phyloP scores from a whole-genome alignment of 1,139 yeast species.

The Ashbya aceris region DNA sequence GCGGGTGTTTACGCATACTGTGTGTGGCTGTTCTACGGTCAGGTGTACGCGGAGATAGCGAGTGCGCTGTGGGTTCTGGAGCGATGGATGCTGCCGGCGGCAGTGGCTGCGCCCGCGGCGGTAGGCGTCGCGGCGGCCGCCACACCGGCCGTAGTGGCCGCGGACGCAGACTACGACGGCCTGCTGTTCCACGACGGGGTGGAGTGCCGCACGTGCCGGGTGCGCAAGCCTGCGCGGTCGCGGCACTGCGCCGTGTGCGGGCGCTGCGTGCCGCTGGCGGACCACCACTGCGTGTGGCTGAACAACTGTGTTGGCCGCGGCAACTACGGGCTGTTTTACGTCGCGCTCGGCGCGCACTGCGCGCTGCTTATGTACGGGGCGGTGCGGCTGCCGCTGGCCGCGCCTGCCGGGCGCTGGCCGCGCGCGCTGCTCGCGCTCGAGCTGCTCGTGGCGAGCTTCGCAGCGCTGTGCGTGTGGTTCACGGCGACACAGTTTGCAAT shows the following conservation, averaged over 20 bases:
- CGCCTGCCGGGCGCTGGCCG: constrained; percentile 5
- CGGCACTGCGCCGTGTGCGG: constrained; percentile 79
- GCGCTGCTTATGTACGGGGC: constrained; percentile 57
- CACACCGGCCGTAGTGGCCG: constrained; percentile 14
- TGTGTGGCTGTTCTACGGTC: constrained; percentile 12
- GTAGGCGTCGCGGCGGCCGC: constrained; percentile 18
- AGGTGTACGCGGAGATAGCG: constrained; percentile 12
- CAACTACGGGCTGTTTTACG: constrained; percentile 64
- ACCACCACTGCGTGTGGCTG: constrained; percentile 94
- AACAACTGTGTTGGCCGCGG: constrained; percentile 81
- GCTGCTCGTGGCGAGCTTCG: constrained; percentile 43
- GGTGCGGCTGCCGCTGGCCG: constrained; percentile 14
- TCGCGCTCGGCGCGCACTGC: constrained; percentile 49
- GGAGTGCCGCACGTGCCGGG: constrained; percentile 47
- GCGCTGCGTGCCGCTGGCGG: constrained; percentile 57
- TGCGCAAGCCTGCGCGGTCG: constrained; percentile 75
- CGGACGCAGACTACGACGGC: constrained; percentile 36
- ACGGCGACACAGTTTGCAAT: constrained; percentile 51
- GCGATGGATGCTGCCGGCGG: constrained; percentile 15
- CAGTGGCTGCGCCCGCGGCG: constrained; percentile 13
- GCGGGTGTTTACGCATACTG: constrained; percentile 18
- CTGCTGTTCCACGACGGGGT: constrained; percentile 44
- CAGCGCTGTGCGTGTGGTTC: constrained; percentile 48
- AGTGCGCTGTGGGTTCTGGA: constrained; percentile 14
- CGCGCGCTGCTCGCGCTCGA: constrained; percentile 17